A percentile compares a stretch with the other conserved stretches of the same genome.
Conservation (phyloP, 2,329 filamentous ascomycete species). For the Fusarium coicis region DNA sequence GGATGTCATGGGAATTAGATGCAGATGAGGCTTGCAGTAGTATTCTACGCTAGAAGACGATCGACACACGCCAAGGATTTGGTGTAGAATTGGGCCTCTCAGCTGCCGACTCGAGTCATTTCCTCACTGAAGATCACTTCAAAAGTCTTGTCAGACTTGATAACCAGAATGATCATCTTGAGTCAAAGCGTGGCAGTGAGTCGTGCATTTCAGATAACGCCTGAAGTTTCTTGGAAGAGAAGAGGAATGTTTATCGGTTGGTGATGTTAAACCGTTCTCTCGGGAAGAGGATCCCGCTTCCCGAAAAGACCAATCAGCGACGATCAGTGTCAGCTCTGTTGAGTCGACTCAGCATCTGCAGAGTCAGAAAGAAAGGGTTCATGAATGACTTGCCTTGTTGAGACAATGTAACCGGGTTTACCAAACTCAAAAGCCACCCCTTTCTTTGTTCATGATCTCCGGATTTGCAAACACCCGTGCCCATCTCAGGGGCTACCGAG, state of each 20-base stretch:
- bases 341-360: neutral
- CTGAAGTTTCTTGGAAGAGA: neutral
- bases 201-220: too few species aligned
- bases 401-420: neutral
- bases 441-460: neutral
- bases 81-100: neutral
- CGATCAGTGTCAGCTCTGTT: neutral
- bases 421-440: neutral
- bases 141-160: neutral
- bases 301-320: neutral
- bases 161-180: too few species aligned
- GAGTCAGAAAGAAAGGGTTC: neutral
- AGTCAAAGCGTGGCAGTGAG: neutral
- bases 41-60: neutral
- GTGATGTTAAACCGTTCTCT: neutral
- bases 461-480: neutral
- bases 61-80: neutral
- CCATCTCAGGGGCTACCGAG: neutral
- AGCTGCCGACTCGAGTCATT: neutral
- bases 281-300: neutral
- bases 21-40: neutral
- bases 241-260: neutral
- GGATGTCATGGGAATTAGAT: neutral
- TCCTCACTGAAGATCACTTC: neutral
- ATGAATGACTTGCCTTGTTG: neutral